Evolutionary conservation across 768 basidiomycete species (phyloP).

Genomic region (Lactarius akahatsu): DNA sequence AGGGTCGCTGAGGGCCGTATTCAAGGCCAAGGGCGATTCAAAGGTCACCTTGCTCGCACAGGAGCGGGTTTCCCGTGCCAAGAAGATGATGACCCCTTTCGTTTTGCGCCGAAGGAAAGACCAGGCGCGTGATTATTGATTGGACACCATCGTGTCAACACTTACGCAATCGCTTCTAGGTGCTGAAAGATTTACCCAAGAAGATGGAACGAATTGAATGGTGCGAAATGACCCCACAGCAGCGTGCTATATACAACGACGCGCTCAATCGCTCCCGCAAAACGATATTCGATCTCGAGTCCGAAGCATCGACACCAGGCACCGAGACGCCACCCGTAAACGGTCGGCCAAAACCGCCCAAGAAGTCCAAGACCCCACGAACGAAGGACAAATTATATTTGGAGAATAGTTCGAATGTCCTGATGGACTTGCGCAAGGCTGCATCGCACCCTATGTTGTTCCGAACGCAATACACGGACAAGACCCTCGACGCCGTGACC

Average conservation of each 20-base stretch:
- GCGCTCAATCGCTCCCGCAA: conserved; percentile 83
- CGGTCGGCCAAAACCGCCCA: conserved; percentile 39
- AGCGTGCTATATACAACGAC: conserved; percentile 81
- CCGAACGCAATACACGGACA: conserved; percentile 78
- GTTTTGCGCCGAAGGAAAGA: conserved; percentile 96
- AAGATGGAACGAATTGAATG: conserved; percentile 93
- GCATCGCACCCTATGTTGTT: conserved; percentile 97
- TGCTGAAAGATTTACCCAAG: conserved; percentile 87
- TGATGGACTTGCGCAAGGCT: conserved; percentile 97
- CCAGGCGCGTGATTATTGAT: conserved; percentile 51
- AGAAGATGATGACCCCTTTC: conserved; percentile 99
- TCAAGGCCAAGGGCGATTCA: conserved; percentile 94
- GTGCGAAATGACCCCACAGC: conserved; percentile 88
- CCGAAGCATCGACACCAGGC: conserved; percentile 32
- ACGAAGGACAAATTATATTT: conserved; percentile 65
- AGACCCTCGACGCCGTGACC: conserved; percentile 68
- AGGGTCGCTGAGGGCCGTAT: conserved; percentile 84
- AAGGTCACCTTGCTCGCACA: conserved; percentile 86
- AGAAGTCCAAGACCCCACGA: conserved; percentile 46
- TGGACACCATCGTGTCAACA: neutral
- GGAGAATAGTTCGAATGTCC: conserved; percentile 87
- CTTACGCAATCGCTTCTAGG: conserved; percentile 44
- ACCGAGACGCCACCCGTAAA: conserved; percentile 36
- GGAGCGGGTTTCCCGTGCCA: conserved; percentile 90
- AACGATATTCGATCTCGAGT: conserved; percentile 59